Evolutionary conservation across 495 filamentous ascomycete species (phyloP), one percentile per base, ranked within the genome.

Genomic region (Lasiosphaeria ovina): DNA sequence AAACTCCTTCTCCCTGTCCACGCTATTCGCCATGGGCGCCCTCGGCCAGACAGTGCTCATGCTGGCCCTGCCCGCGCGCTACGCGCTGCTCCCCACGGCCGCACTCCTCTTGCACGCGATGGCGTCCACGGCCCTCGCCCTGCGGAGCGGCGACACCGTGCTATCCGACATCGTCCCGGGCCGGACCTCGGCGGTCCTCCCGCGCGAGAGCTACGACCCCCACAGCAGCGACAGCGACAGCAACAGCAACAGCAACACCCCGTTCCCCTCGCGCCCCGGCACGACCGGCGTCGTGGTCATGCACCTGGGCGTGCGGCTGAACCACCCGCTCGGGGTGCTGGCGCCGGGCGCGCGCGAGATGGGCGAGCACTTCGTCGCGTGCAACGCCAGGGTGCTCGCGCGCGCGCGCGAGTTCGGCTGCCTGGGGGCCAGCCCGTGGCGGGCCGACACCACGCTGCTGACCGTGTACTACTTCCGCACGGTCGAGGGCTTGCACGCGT

Each of bases 401-500:
- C 53, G 65, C 55, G 68, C 66, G 4, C 62, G 66, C 16, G 66
- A 69, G 52, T 77, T 67, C 60, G 76, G 76, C n/a, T 73, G 67
- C 33, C 58, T 73, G 3, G 69, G 69, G 3, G 51, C 48, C 3
- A 60, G 66, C 7, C 47, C 44, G 1, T 76, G 62, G 59, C n/a
- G 64, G 0, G 53, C 58, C 33, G 69, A 68, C 58, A 77, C 81
- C 59, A 66, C 58, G 31, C 17, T 52, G 11, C 9, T 82, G 57
- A 54, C 53, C 1, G 51, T 80, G 0, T 73, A 73, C 59, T 85
- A 85, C 68, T 80, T 83, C 62, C 72, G 74, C 11, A 61, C 64
- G 51, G 57, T 77, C 10, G 80, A 83, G 24, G 75, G 72, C 35
- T 55, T 85, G 12, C 73, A 84, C 64, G 58, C 58, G 3, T 85